These are phyloP conservation scores for Fulvia fulva DNA, from an alignment of 2,329 filamentous ascomycete genomes.

Conservation along the genomic window DNA sequence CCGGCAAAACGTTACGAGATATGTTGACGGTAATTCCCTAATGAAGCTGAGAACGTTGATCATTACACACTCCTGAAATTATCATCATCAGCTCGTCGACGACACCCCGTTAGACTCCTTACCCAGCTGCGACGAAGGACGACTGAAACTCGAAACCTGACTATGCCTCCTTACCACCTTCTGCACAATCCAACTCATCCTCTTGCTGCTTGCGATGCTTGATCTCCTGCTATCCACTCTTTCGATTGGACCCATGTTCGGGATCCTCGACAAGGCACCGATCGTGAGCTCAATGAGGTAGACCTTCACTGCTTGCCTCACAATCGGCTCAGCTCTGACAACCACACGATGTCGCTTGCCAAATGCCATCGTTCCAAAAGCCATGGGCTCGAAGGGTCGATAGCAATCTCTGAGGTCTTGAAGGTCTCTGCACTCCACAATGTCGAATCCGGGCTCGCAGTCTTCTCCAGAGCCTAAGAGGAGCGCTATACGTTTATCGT, in stretches of 20 bases:
- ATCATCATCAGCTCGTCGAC: background rate
- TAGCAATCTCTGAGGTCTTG: conserved; percentile 1
- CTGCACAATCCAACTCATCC: conserved; percentile 10
- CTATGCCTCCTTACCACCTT: conserved; percentile 6
- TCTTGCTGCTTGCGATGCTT: background rate
- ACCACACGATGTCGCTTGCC: conserved; percentile 7
- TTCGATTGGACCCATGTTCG: background rate
- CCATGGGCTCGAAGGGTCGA: conserved; percentile 5
- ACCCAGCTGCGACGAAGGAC: background rate
- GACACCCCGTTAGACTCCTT: background rate
- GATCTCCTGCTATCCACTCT: conserved; percentile 1
- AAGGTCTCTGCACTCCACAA: conserved; percentile 4
- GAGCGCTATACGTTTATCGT: background rate
- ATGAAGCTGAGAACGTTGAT: background rate
- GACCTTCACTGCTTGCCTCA: conserved; percentile 2
- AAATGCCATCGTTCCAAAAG: conserved; percentile 7
- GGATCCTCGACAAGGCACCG: conserved; percentile 1
- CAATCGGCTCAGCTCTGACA: conserved; percentile 1
- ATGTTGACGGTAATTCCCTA: background rate
- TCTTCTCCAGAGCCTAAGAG: conserved; percentile 3
- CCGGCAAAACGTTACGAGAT: background rate
- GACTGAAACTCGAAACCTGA: background rate
- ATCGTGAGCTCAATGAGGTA: conserved; percentile 2
- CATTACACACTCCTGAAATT: background rate
- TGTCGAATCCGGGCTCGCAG: conserved; percentile 7